Percentiles rank a stretch among this genome's conserved stretches.
phyloP scores from a whole-genome alignment of 179 eudicot species.

The Beta corolliflora region DNA sequence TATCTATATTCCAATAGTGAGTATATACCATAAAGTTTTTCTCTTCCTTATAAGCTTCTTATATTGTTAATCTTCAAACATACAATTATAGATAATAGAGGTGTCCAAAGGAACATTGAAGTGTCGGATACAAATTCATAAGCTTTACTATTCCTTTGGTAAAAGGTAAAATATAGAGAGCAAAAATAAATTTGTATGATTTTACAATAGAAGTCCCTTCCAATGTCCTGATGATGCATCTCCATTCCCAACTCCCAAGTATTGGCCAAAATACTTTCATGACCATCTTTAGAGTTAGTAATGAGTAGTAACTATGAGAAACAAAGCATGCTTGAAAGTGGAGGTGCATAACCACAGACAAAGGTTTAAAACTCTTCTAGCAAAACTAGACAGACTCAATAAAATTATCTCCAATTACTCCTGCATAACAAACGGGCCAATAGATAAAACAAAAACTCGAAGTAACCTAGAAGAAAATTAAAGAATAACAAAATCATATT shows the following conservation, averaged over 20 bases:
- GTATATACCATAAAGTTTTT: too few species aligned
- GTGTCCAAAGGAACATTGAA: not conserved
- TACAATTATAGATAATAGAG: not conserved
- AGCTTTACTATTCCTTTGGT: not conserved
- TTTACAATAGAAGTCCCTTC: not conserved
- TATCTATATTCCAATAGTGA: too few species aligned
- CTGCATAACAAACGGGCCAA: not conserved
- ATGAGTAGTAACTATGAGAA: not conserved
- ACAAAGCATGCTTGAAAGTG: not conserved
- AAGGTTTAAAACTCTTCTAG: not conserved
- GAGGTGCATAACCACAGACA: not conserved
- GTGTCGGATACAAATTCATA: not conserved
- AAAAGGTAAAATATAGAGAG: not conserved
- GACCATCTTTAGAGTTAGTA: not conserved
- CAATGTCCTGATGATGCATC: not conserved
- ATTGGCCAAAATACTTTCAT: not conserved
- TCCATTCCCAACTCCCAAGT: not conserved
- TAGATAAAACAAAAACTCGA: not conserved
- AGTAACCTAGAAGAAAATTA: not conserved
- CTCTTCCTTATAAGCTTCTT: not conserved
- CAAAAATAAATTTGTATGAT: not conserved
- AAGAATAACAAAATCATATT: not conserved
- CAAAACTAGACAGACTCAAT: not conserved
- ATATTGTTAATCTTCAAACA: too few species aligned
- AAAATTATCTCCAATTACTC: too few species aligned